These are phyloP conservation scores for Tylopilus sp. DNA, from an alignment of 768 basidiomycete genomes.

Conservation along the genomic window DNA sequence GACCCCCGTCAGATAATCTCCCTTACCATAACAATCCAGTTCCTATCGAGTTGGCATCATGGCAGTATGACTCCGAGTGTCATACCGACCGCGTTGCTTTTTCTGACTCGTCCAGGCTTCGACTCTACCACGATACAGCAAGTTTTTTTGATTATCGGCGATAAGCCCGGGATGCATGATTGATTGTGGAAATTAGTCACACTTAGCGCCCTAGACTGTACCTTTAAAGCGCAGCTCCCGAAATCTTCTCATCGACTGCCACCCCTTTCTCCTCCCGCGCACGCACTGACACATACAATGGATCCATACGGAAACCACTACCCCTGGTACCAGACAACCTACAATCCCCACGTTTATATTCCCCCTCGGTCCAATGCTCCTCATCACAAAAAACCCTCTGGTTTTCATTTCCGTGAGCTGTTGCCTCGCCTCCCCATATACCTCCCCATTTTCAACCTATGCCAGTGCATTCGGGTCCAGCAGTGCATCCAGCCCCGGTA, in stretches of 20 bases:
- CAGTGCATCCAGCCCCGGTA: too few species aligned
- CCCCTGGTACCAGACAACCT: slow-evolving; percentile 26
- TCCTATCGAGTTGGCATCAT: too few species aligned
- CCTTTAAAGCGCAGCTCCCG: slow-evolving; percentile 7
- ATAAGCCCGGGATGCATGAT: background rate
- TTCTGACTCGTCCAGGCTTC: too few species aligned
- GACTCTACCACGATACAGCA: too few species aligned
- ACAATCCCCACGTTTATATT: slow-evolving; percentile 31
- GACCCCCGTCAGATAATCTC: too few species aligned
- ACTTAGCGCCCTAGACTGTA: slow-evolving; percentile 7
- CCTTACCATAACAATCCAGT: too few species aligned
- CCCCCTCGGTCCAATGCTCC: slow-evolving; percentile 20
- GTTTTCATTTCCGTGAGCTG: slow-evolving; percentile 17
- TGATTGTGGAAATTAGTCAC: slow-evolving; percentile 7
- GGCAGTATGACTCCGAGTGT: too few species aligned
- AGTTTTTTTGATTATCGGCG: background rate
- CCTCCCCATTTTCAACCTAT: background rate
- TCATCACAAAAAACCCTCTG: slow-evolving; percentile 7
- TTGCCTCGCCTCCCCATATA: background rate
- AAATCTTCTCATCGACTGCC: background rate
- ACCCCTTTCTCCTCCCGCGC: background rate
- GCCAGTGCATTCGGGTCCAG: too few species aligned
- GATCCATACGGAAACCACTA: slow-evolving; percentile 21
- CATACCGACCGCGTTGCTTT: too few species aligned
- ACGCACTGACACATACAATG: slow-evolving; percentile 11